Evolutionary conservation across 139 green algal genomes (phyloP), one percentile per base, ranked within the genome.

Genomic region (Chloropicon primus): DNA sequence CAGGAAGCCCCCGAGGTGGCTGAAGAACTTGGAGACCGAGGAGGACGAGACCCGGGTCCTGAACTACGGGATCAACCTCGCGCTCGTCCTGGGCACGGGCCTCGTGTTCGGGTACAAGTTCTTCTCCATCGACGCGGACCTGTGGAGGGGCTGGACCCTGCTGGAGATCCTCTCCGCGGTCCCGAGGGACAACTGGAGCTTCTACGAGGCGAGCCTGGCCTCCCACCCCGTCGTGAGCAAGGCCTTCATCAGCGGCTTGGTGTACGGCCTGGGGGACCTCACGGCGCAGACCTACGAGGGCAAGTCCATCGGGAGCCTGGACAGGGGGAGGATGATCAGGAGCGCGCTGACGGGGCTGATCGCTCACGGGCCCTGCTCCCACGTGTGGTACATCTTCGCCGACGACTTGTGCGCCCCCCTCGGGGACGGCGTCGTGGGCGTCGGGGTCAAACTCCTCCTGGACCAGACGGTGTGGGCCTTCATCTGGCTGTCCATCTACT

Each of bases 251-350:
- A 80, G 72, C 53, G 82, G 82, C 2, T 21, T 76, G 22, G 82
- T 86, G 5, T 86, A 83, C 73, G 72, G 10, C 53, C 25, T 83
- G 1, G 83, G 83, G 24, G 83, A 87, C 78, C 23, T 85, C 2
- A 85, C 81, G 21, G 83, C 83, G 21, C 83, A 87, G 77, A 79
- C 27, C 10, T 84, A 84, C 28, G 83, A 87, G 75, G 80, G 80
- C 26, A 41, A 76, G 1, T 74, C 27, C 25, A 22, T 82, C 17
- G 72, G 27, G 26, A 73, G 78, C 17, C 77, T 79, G 28, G 83
- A 87, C 74, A 24, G 53, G 26, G 72, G 26, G 1, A 73, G 83
- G 24, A 78, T 80, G 23, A 1, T 80, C n/a, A 78, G 83, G 25
- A 83, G 77, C 23, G 75, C 27, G 1, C 26, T 78, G 25, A 82